Base-by-base conservation (phyloP, 306 rosid species). In the Amphicarpaea edgeworthii region DNA sequence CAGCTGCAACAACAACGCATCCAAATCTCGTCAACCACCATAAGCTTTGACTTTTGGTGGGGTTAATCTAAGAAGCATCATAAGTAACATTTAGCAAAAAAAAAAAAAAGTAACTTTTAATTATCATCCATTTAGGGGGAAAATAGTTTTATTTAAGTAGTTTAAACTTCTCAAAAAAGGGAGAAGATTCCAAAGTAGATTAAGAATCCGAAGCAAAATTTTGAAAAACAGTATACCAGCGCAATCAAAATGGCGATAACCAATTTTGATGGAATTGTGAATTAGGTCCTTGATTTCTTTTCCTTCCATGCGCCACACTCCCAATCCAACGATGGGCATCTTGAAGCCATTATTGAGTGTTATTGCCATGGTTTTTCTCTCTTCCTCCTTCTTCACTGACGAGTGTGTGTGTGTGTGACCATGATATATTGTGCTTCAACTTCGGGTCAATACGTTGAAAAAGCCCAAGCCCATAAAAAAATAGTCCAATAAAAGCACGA, bases 191-290 rank as follows among this genome's bases (percentile, higher is more conserved):
- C 23, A 54, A 37, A 24, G 6, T 32, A 21, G 26, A 68, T 47
- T 45, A 45, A 68, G 63, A 24, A 46, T 30, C 15, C n/a, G 42
- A 4, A 30, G 26, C n/a, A 0, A 50, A 50, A 51, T n/a, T 19
- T 8, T 2, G 17, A 17, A 12, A 41, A n/a, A 7, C 34, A 37
- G 19, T 55, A 28, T 84, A 93, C 98, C 97, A 73, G 98, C 98
- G 76, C 98, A 91, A 77, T 93, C 97, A 16, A 91, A 83, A 82
- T 93, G 96, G 77, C 97, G 98, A 85, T 88, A 91, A 28, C 93
- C 96, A n/a, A 88, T 71, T 50, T 91, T 85, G 82, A 93, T 84
- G 81, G 97, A 81, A 70, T 89, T 93, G 78, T 87, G 66, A 34
- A 91, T 70, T 65, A 93, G 86, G 72, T 91, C 92, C 60, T 83